A percentile compares a stretch with the other conserved stretches of the same genome.
phyloP scores from a whole-genome alignment of 331 rosid genomes.

The Telfairia occidentalis region DNA sequence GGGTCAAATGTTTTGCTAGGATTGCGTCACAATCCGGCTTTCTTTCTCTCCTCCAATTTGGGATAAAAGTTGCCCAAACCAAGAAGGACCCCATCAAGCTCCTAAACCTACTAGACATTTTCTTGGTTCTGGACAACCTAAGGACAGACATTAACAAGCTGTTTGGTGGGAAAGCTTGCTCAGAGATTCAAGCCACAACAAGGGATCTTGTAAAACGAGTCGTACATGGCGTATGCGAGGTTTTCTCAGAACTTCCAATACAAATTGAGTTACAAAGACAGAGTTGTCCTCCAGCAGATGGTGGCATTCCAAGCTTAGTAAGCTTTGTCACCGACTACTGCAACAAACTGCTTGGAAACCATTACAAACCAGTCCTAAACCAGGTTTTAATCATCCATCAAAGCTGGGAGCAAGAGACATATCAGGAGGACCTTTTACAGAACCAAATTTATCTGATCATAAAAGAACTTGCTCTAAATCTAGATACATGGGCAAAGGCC shows the following conservation, averaged over 20 bases:
- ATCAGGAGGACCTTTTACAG: constrained; percentile 29
- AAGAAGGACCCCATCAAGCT: constrained; percentile 61
- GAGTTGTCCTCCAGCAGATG: constrained; percentile 60
- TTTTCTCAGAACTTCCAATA: constrained; percentile 67
- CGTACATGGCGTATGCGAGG: constrained; percentile 47
- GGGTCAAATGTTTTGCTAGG: constrained; percentile 40
- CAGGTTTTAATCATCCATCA: constrained; percentile 49
- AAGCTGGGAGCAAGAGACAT: constrained; percentile 48
- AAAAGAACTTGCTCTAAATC: constrained; percentile 55
- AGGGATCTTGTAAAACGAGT: constrained; percentile 58
- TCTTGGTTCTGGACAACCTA: constrained; percentile 44
- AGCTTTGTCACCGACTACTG: constrained; percentile 57
- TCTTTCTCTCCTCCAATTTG: constrained; percentile 56
- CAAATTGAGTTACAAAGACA: constrained; percentile 64
- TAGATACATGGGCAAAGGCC: constrained; percentile 72
- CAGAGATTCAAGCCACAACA: constrained; percentile 42
- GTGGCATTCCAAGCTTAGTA: constrained; percentile 66
- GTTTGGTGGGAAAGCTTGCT: constrained; percentile 46
- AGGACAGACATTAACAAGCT: constrained; percentile 56
- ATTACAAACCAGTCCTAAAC: constrained; percentile 44
- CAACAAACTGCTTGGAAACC: constrained; percentile 48
- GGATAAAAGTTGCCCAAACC: constrained; percentile 36
- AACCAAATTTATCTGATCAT: constrained; percentile 32
- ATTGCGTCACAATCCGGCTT: constrained; percentile 50
- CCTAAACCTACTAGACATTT: constrained; percentile 61